phyloP scores from a whole-genome alignment of 495 filamentous ascomycete genomes.

The Neurospora africana region DNA sequence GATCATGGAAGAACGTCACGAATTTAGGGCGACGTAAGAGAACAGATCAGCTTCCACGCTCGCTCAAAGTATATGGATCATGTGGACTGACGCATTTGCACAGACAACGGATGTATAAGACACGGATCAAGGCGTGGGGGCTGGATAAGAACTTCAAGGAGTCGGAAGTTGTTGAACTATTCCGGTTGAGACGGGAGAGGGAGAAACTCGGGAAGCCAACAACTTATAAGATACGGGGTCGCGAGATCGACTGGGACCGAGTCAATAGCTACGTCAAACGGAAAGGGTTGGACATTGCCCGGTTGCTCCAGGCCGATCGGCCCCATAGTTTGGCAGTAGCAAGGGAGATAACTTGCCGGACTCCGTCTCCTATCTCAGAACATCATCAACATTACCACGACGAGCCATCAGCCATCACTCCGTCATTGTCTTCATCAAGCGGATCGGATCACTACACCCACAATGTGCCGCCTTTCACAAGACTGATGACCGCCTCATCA shows the following conservation, averaged over 20 bases:
- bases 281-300: slow-evolving; percentile 16
- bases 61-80: slow-evolving; percentile 8
- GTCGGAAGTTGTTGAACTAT: slow-evolving; percentile 20
- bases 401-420: background rate
- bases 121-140: slow-evolving; percentile 24
- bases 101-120: slow-evolving; percentile 30
- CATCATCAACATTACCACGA: background rate
- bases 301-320: slow-evolving; percentile 5
- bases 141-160: slow-evolving; percentile 29
- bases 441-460: background rate
- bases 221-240: slow-evolving; percentile 17
- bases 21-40: slow-evolving; percentile 25
- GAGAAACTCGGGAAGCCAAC: slow-evolving; percentile 18
- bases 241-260: slow-evolving; percentile 19
- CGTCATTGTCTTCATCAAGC: background rate
- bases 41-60: background rate
- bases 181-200: slow-evolving; percentile 17
- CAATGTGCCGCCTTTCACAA: background rate
- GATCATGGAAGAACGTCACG: slow-evolving; percentile 23
- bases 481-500: background rate
- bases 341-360: slow-evolving; percentile 10
- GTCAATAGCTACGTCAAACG: slow-evolving; percentile 19
- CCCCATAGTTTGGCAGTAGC: background rate
- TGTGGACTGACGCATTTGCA: background rate
- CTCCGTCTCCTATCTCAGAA: slow-evolving; percentile 8